Evolutionary conservation across 1,284 basidiomycete species (phyloP).

Genomic region (Leccinum variabile): DNA sequence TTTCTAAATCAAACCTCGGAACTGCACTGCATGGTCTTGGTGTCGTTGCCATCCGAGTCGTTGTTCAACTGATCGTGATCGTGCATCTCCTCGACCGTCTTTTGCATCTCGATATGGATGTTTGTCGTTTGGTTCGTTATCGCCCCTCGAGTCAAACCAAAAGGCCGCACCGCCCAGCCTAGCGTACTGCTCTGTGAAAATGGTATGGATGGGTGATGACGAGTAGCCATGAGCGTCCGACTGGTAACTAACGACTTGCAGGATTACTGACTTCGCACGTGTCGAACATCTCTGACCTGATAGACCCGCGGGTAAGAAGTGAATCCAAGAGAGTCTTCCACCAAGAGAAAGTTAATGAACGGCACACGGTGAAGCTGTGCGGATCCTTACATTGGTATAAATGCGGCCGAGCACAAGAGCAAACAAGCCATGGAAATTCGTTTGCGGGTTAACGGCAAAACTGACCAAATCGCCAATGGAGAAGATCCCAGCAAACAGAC

Average conservation of each 20-base stretch:
- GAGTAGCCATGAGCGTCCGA: neutral
- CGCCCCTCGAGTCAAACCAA: neutral
- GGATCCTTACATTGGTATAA: constrained; percentile 33
- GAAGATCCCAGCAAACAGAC: constrained; percentile 45
- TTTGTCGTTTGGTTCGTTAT: neutral
- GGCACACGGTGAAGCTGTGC: neutral
- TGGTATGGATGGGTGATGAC: neutral
- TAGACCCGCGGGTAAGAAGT: neutral
- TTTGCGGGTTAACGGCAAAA: constrained; percentile 34
- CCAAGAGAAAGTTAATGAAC: neutral
- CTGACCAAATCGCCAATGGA: constrained; percentile 43
- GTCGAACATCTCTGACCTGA: neutral
- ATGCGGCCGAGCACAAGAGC: constrained; percentile 35
- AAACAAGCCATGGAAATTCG: constrained; percentile 33
- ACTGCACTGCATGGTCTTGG: too few relatives aligned
- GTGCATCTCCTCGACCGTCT: neutral
- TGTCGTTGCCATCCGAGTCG: too few relatives aligned
- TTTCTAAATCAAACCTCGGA: too few relatives aligned
- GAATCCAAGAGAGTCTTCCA: neutral
- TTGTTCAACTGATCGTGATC: too few relatives aligned
- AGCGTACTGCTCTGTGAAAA: neutral
- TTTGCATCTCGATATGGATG: neutral
- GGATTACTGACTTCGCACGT: neutral
- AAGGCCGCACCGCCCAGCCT: neutral
- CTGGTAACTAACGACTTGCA: neutral